These are phyloP conservation scores for Aspergillus sergii DNA, from an alignment of 2,329 filamentous ascomycete genomes.

Conservation along the genomic window DNA sequence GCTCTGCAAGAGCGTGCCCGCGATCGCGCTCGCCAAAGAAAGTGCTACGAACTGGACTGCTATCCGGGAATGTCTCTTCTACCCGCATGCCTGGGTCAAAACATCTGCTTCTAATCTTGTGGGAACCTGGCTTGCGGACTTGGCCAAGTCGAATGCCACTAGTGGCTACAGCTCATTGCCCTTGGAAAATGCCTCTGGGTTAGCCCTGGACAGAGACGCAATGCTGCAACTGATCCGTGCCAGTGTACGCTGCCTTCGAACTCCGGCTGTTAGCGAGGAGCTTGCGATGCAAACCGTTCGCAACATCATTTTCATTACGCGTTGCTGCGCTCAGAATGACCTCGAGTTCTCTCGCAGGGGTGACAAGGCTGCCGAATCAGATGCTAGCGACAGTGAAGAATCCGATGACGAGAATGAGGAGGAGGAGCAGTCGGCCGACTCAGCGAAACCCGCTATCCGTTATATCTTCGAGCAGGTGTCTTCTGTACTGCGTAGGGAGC, in stretches of 20 bases:
- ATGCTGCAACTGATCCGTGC: slow-evolving; percentile 62
- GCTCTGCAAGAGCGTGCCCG: slow-evolving; percentile 68
- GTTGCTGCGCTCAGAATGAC: slow-evolving; percentile 62
- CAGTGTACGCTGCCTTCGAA: slow-evolving; percentile 63
- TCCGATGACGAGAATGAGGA: slow-evolving; percentile 49
- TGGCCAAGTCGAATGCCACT: slow-evolving; percentile 65
- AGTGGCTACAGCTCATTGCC: slow-evolving; percentile 59
- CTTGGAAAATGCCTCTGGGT: slow-evolving; percentile 69
- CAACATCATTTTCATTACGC: slow-evolving; percentile 80
- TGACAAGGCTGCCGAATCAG: slow-evolving; percentile 41
- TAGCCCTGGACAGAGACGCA: slow-evolving; percentile 66
- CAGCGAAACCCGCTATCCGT: slow-evolving; percentile 58
- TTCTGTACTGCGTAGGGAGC: slow-evolving; percentile 75
- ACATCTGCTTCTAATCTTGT: slow-evolving; percentile 73
- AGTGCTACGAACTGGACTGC: slow-evolving; percentile 70
- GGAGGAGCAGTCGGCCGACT: slow-evolving; percentile 28
- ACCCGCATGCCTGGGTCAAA: slow-evolving; percentile 74
- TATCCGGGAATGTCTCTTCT: slow-evolving; percentile 69
- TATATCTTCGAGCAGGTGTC: slow-evolving; percentile 80
- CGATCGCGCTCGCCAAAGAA: slow-evolving; percentile 62
- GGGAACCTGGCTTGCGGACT: slow-evolving; percentile 76
- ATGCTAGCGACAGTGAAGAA: slow-evolving; percentile 44
- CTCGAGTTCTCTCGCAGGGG: slow-evolving; percentile 47
- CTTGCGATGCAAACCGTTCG: slow-evolving; percentile 79
- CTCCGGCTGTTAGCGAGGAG: slow-evolving; percentile 67